Evolutionary conservation across 192 early-diverging fungal species (phyloP), one percentile per base, ranked within the genome.

Genomic region (Powellomyces hirtus): DNA sequence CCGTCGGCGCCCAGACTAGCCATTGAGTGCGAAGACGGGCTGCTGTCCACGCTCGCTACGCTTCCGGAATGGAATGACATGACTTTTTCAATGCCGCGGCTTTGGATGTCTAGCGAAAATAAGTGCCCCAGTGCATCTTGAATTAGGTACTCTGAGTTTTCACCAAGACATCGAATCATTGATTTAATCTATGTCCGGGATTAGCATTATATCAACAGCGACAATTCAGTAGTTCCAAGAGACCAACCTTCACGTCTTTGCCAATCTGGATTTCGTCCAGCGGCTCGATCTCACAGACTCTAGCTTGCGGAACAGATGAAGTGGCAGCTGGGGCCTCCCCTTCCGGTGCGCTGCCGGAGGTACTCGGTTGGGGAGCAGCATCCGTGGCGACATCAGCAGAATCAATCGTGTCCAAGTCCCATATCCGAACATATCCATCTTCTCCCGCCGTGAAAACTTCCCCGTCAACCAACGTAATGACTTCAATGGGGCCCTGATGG

Each of bases 341-440:
- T n/a, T 55, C 62, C 11, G 59, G 34, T 35, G 59, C 38, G 16
- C 16, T 30, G 2, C 50, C 51, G 4, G 18, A 35, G 18, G 58
- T 11, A 10, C n/a, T 67, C 0, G 46, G 53, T 10, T 33, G 35
- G 1, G 29, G 34, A 20, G 60, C 57, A 13, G 40, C 50, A 26
- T 42, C 63, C 8, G 73, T 69, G 8, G 70, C 61, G 1, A 83
- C 84, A 63, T 86, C 83, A 6, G 83, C 85, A 31, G 67, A 77
- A 64, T 86, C 84, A 30, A 86, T 82, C 6, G 79, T 80, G 52
- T 87, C 86, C 27, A 87, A 74, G 59, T 87, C 86, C 86, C 86
- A 87, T 5, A 87, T 70, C 0, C 84, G 71, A 10, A 87, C 67
- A 50, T 76, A 81, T 1, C 84, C 86, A 67, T 87, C 86, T 37